These are phyloP conservation scores for Parietaria judaica DNA, from an alignment of 306 rosid genomes.

Conservation along the genomic window DNA sequence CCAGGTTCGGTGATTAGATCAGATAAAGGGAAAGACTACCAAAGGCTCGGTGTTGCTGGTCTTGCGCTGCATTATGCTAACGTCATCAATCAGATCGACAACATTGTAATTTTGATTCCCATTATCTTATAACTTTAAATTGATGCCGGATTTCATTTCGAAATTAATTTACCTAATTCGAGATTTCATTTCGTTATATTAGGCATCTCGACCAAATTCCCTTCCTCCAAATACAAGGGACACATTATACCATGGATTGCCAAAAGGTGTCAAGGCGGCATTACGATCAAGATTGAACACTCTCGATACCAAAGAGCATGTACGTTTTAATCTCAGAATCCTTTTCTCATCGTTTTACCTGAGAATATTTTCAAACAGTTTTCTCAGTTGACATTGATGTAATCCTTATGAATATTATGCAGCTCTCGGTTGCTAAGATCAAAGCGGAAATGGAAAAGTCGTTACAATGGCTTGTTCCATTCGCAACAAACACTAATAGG, in stretches of 20 bases:
- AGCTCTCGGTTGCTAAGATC: slow-evolving; percentile 48
- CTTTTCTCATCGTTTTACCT: slow-evolving; percentile 12
- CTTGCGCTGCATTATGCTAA: slow-evolving; percentile 95
- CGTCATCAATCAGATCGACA: slow-evolving; percentile 67
- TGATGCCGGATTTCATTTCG: slow-evolving; percentile 4
- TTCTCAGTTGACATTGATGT: not conserved
- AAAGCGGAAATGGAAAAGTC: slow-evolving; percentile 72
- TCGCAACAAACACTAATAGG: slow-evolving; percentile 75
- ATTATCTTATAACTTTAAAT: slow-evolving; percentile 6
- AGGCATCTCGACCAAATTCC: slow-evolving; percentile 80
- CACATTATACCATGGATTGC: slow-evolving; percentile 70
- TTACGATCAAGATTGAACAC: slow-evolving; percentile 58
- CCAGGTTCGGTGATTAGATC: slow-evolving; percentile 27
- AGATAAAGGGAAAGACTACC: slow-evolving; percentile 30
- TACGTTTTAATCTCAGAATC: slow-evolving; percentile 10
- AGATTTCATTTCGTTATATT: slow-evolving; percentile 2
- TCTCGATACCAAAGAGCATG: slow-evolving; percentile 52
- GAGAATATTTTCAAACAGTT: slow-evolving; percentile 6
- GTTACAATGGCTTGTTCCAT: slow-evolving; percentile 74
- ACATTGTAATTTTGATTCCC: slow-evolving; percentile 49
- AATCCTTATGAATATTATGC: slow-evolving; percentile 22
- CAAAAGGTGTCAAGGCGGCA: slow-evolving; percentile 54
- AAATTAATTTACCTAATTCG: slow-evolving; percentile 11
- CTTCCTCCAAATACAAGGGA: slow-evolving; percentile 78
- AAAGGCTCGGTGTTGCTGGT: slow-evolving; percentile 74